Evolutionary conservation across 805 yeast genomes (phyloP).

Genomic region (Candida caryicola): DNA sequence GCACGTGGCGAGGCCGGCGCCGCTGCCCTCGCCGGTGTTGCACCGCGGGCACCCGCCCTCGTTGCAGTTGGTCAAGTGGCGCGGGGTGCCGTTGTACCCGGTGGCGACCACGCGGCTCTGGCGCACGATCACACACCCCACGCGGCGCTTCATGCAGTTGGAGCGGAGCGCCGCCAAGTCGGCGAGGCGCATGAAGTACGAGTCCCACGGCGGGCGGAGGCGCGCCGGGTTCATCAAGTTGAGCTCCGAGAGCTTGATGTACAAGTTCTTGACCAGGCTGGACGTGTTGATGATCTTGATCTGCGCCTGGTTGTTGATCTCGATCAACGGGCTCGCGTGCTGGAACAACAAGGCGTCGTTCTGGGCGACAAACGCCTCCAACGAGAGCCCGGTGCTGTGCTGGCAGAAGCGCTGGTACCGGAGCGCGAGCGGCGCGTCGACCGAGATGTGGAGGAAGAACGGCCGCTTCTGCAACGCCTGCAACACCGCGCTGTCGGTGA

Average conservation of each 20-base stretch:
- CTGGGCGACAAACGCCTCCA: conserved; percentile 36
- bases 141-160: conserved; percentile 96
- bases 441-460: conserved; percentile 73
- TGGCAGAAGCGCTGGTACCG: conserved; percentile 39
- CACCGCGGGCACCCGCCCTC: conserved; percentile 95
- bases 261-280: conserved; percentile 32
- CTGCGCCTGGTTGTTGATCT: conserved; percentile 56
- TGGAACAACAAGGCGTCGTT: conserved; percentile 42
- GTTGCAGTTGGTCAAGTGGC: conserved; percentile 82
- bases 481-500: conserved; percentile 43
- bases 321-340: conserved; percentile 50
- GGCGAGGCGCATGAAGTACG: conserved; percentile 91
- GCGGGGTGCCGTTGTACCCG: conserved; percentile 97
- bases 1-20: conserved; percentile 75
- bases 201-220: conserved; percentile 92
- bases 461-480: conserved; percentile 63
- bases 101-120: conserved; percentile 88
- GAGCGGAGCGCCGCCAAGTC: conserved; percentile 89
- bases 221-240: conserved; percentile 41
- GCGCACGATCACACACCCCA: conserved; percentile 91
- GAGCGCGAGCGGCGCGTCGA: conserved; percentile 65
- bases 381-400: conserved; percentile 2
- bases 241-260: conserved; percentile 39
- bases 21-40: conserved; percentile 63
- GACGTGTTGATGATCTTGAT: conserved; percentile 41